Conservation (phyloP, 768 basidiomycete genomes). For the Lactifluus volemus region DNA sequence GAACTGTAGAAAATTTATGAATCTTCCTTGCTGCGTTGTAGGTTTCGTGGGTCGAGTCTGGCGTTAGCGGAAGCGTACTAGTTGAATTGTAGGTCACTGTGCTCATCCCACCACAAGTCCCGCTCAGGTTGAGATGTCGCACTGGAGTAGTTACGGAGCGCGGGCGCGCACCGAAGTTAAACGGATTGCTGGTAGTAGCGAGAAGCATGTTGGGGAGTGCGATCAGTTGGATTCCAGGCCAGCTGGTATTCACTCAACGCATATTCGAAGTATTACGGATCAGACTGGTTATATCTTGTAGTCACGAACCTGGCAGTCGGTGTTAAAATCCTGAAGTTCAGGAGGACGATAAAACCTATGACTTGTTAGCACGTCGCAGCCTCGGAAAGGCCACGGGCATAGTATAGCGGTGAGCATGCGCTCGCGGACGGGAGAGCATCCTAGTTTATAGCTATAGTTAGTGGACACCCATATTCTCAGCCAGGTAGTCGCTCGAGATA, state of each 20-base stretch:
- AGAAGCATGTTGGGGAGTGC: neutral
- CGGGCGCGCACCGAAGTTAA: neutral
- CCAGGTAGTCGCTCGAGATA: too few species aligned
- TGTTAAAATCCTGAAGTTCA: neutral
- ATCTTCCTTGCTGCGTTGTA: neutral
- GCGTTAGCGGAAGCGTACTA: neutral
- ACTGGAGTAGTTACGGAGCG: slow-evolving; percentile 5
- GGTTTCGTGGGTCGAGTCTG: neutral
- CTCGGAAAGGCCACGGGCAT: neutral
- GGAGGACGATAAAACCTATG: neutral
- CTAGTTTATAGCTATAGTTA: too few species aligned
- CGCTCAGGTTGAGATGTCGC: neutral
- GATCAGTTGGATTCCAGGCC: neutral
- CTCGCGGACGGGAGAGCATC: neutral
- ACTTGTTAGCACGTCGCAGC: neutral
- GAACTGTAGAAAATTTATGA: neutral
- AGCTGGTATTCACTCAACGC: neutral
- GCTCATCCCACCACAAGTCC: slow-evolving; percentile 3
- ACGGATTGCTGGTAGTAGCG: neutral
- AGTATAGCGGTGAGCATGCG: neutral
- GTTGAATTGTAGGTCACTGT: neutral
- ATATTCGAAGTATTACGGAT: neutral
- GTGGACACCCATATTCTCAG: too few species aligned
- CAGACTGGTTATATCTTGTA: neutral
- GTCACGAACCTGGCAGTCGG: neutral